A percentile compares a stretch with the other conserved stretches of the same genome.
Evolutionary conservation across 2,329 filamentous ascomycete species (phyloP).

Genomic region (Pyricularia sp.): DNA sequence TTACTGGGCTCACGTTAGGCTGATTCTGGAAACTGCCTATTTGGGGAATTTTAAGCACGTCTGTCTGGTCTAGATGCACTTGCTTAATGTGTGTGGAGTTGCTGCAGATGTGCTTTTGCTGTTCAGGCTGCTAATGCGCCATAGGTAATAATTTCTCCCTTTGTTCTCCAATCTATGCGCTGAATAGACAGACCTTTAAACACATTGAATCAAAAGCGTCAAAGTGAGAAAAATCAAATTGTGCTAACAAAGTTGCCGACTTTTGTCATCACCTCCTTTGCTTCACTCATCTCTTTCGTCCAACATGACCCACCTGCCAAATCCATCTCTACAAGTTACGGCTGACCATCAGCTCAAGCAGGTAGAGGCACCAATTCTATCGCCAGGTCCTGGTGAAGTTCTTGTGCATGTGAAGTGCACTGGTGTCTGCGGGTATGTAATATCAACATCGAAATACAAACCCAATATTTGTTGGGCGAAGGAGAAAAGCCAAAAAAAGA

Average conservation of each 20-base stretch:
- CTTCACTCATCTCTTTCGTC: not conserved
- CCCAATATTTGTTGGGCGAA: not conserved
- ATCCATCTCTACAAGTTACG: constrained; percentile 46
- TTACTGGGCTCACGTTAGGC: not conserved
- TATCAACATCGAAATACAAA: not conserved
- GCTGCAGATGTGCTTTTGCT: not conserved
- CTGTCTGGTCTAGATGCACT: not conserved
- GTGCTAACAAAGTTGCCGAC: not conserved
- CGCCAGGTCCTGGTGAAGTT: constrained; percentile 39
- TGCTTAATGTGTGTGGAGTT: too few species aligned
- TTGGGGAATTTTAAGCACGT: not conserved
- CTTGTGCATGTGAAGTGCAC: constrained; percentile 49
- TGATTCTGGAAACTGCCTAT: not conserved
- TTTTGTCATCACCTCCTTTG: not conserved
- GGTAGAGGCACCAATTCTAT: constrained; percentile 42
- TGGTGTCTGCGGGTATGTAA: constrained; percentile 46
- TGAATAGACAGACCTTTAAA: too few species aligned
- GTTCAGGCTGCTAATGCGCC: not conserved
- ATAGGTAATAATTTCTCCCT: too few species aligned
- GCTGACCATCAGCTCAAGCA: constrained; percentile 45
- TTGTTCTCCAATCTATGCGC: too few species aligned
- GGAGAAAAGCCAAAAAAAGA: too few species aligned
- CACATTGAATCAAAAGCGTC: not conserved
- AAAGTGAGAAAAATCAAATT: not conserved
- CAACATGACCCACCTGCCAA: constrained; percentile 17